phyloP scores from a whole-genome alignment of 2,329 filamentous ascomycete species.

The Aphanoascus verrucosus region DNA sequence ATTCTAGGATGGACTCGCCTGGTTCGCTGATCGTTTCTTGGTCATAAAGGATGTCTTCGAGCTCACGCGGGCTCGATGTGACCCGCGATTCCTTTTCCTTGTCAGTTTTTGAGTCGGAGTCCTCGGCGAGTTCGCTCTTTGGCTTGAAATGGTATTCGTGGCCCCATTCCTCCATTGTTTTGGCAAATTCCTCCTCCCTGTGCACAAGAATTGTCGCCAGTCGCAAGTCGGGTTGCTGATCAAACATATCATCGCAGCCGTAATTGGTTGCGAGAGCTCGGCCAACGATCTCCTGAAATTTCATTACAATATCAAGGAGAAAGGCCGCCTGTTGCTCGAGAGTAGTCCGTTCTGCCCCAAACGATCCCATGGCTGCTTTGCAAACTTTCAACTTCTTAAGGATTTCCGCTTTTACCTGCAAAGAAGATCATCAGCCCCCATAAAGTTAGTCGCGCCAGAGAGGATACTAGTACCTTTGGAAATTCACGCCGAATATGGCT shows the following conservation, averaged over 20 bases:
- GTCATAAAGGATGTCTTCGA: slow-evolving; percentile 18
- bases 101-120: background rate
- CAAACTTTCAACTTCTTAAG: slow-evolving; percentile 23
- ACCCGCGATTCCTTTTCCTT: background rate
- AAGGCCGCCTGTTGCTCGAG: slow-evolving; percentile 28
- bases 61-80: slow-evolving; percentile 1
- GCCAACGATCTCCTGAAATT: background rate
- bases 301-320: slow-evolving; percentile 29
- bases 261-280: slow-evolving; percentile 24
- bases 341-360: slow-evolving; percentile 29
- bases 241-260: slow-evolving; percentile 27
- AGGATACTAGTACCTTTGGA: slow-evolving; percentile 27
- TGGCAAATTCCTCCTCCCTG: slow-evolving; percentile 20
- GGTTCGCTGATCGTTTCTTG: slow-evolving; percentile 13
- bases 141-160: slow-evolving; percentile 17
- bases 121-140: no score
- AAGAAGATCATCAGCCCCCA: background rate
- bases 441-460: background rate
- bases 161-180: slow-evolving; percentile 17
- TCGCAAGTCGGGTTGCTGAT: slow-evolving; percentile 22
- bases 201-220: slow-evolving; percentile 28
- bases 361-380: slow-evolving; percentile 21
- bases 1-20: slow-evolving; percentile 31
- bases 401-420: slow-evolving; percentile 29
- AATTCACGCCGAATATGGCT: slow-evolving; percentile 38